Conservation (phyloP, 108 stramenopile species). For the Epipyxis sp. region DNA sequence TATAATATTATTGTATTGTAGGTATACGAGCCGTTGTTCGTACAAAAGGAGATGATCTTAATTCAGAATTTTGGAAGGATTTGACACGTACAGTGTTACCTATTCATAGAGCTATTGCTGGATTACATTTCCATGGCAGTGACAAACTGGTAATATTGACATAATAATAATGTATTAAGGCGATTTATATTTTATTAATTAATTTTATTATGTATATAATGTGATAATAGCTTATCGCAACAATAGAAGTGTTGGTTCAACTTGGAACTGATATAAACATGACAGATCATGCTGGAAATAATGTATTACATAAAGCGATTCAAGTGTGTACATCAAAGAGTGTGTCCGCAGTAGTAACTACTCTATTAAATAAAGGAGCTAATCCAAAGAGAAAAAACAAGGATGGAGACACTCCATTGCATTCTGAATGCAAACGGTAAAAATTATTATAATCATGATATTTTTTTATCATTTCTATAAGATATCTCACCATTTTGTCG, state of each 20-base stretch:
- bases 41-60: conserved; percentile 22
- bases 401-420: conserved; percentile 32
- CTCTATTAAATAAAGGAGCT: conserved; percentile 29
- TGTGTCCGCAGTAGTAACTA: conserved; percentile 2
- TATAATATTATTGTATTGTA: too few relatives aligned
- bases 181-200: too few relatives aligned
- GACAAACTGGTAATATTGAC: conserved; percentile 11
- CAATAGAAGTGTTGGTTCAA: conserved; percentile 31
- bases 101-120: conserved; percentile 37
- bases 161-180: too few relatives aligned
- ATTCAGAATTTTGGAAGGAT: conserved; percentile 1
- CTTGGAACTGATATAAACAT: conserved; percentile 31
- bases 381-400: conserved; percentile 16
- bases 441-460: too few relatives aligned
- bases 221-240: too few relatives aligned
- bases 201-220: too few relatives aligned
- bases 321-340: conserved; percentile 34
- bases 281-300: conserved; percentile 31
- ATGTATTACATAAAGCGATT: conserved; percentile 39
- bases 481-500: too few relatives aligned
- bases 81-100: conserved; percentile 16
- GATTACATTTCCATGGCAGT: conserved; percentile 43
- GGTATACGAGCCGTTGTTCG: conserved; percentile 25
- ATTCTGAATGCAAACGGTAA: conserved; percentile 33
- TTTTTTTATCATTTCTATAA: too few relatives aligned